These are phyloP conservation scores for Collybia sordida DNA, from an alignment of 768 basidiomycete genomes.

Conservation along the genomic window DNA sequence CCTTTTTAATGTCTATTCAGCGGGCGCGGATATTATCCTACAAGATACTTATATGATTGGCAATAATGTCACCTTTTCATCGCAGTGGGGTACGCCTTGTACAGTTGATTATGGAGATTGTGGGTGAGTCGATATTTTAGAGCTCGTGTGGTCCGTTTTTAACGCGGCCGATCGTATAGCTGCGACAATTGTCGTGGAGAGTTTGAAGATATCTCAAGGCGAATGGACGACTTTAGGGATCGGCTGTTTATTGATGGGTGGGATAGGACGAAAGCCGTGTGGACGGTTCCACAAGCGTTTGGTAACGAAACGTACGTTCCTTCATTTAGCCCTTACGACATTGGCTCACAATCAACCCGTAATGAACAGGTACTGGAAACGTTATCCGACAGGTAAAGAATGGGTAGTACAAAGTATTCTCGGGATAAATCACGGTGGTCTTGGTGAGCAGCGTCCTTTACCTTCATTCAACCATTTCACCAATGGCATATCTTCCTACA, in stretches of 20 bases:
- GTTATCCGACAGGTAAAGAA: slow-evolving; percentile 66
- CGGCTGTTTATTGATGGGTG: slow-evolving; percentile 64
- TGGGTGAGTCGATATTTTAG: slow-evolving; percentile 47
- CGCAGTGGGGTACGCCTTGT: slow-evolving; percentile 60
- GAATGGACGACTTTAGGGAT: slow-evolving; percentile 65
- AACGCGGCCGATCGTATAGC: slow-evolving; percentile 24
- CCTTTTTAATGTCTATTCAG: slow-evolving; percentile 42
- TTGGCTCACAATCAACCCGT: too few species aligned
- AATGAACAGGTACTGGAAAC: slow-evolving; percentile 34
- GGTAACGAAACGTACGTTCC: slow-evolving; percentile 52
- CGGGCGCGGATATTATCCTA: slow-evolving; percentile 72
- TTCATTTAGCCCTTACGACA: too few species aligned
- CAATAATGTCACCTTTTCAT: slow-evolving; percentile 66
- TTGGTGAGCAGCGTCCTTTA: slow-evolving; percentile 40
- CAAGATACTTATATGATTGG: slow-evolving; percentile 62
- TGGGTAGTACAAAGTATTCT: slow-evolving; percentile 65
- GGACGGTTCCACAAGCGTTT: slow-evolving; percentile 83
- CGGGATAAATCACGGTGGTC: slow-evolving; percentile 68
- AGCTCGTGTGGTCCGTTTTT: too few species aligned
- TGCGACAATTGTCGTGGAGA: slow-evolving; percentile 64
- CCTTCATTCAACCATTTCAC: not conserved
- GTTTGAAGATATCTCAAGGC: slow-evolving; percentile 66
- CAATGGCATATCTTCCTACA: slow-evolving; percentile 9
- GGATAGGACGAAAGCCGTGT: slow-evolving; percentile 67
- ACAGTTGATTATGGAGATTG: slow-evolving; percentile 69